A percentile compares a stretch with the other conserved stretches of the same genome.
Evolutionary conservation across 495 filamentous ascomycete species (phyloP).

Genomic region (Cercophora newfieldiana): DNA sequence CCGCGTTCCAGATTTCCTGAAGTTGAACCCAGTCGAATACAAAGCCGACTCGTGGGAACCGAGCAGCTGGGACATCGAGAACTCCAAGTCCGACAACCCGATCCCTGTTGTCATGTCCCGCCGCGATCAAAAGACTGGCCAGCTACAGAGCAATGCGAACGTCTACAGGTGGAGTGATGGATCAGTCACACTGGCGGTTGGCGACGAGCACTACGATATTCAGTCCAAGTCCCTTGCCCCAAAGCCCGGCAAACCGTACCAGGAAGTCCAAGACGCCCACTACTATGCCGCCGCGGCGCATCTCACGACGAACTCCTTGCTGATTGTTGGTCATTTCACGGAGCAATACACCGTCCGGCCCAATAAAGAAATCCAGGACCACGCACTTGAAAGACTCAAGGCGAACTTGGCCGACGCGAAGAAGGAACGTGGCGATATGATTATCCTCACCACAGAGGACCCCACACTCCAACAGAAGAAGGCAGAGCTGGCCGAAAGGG

Average conservation of each 20-base stretch:
- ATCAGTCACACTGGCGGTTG: slow-evolving; percentile 71
- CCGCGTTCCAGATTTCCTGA: slow-evolving; percentile 76
- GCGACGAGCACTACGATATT: slow-evolving; percentile 77
- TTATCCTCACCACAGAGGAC: slow-evolving; percentile 67
- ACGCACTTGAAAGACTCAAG: slow-evolving; percentile 74
- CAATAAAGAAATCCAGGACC: slow-evolving; percentile 68
- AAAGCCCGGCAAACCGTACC: slow-evolving; percentile 57
- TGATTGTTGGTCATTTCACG: slow-evolving; percentile 77
- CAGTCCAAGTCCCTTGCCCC: slow-evolving; percentile 74
- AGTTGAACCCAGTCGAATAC: slow-evolving; percentile 72
- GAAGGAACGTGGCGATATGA: slow-evolving; percentile 50
- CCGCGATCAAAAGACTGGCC: slow-evolving; percentile 42
- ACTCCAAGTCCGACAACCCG: slow-evolving; percentile 40
- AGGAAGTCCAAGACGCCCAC: slow-evolving; percentile 71
- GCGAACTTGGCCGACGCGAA: slow-evolving; percentile 64
- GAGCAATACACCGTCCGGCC: slow-evolving; percentile 72
- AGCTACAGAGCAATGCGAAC: slow-evolving; percentile 73
- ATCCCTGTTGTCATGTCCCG: slow-evolving; percentile 43
- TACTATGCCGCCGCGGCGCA: slow-evolving; percentile 79
- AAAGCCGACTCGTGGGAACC: slow-evolving; percentile 66
- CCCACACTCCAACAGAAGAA: slow-evolving; percentile 76
- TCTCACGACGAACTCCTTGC: slow-evolving; percentile 65
- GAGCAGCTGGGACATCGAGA: slow-evolving; percentile 47
- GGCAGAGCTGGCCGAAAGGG: slow-evolving; percentile 73
- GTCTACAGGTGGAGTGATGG: slow-evolving; percentile 83